Evolutionary conservation across 805 yeast species (phyloP).

Genomic region (Teunomyces stri): DNA sequence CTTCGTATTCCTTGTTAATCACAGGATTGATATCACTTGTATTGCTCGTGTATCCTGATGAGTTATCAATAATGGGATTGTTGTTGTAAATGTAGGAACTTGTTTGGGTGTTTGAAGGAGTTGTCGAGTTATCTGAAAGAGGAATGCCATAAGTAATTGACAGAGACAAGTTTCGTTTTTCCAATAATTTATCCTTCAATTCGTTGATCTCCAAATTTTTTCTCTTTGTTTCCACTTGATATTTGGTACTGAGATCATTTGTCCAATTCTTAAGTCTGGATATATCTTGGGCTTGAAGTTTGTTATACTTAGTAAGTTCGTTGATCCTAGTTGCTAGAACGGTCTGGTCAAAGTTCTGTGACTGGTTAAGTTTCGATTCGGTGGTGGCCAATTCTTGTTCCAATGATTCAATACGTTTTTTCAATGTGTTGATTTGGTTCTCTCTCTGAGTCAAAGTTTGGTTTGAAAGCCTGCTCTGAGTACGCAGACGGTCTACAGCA

Average conservation of each 20-base stretch:
- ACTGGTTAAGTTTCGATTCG: conserved; percentile 17
- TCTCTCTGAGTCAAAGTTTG: conserved; percentile 28
- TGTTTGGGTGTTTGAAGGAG: conserved; percentile 19
- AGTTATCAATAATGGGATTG: conserved; percentile 29
- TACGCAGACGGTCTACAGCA: conserved; percentile 29
- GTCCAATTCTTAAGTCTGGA: conserved; percentile 26
- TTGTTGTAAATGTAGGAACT: conserved; percentile 23
- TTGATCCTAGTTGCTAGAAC: conserved; percentile 14
- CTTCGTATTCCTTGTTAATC: conserved; percentile 26
- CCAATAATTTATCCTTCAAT: conserved; percentile 34
- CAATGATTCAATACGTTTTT: conserved; percentile 18
- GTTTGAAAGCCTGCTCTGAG: conserved; percentile 30
- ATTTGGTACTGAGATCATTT: conserved; percentile 29
- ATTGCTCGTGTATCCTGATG: conserved; percentile 7
- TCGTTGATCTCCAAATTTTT: conserved; percentile 30
- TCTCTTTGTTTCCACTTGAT: conserved; percentile 34
- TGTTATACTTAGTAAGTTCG: conserved; percentile 18
- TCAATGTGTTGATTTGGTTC: conserved; percentile 22
- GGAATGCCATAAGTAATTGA: conserved; percentile 28
- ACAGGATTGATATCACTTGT: neutral
- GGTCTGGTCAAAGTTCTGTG: conserved; percentile 17
- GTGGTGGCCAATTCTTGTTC: conserved; percentile 17
- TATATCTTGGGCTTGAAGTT: conserved; percentile 29
- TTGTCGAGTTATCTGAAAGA: conserved; percentile 6
- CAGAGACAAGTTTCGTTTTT: conserved; percentile 29